Evolutionary conservation across 2,329 filamentous ascomycete species (phyloP), one percentile per base, ranked within the genome.

Genomic region (Calonectria pteridis): DNA sequence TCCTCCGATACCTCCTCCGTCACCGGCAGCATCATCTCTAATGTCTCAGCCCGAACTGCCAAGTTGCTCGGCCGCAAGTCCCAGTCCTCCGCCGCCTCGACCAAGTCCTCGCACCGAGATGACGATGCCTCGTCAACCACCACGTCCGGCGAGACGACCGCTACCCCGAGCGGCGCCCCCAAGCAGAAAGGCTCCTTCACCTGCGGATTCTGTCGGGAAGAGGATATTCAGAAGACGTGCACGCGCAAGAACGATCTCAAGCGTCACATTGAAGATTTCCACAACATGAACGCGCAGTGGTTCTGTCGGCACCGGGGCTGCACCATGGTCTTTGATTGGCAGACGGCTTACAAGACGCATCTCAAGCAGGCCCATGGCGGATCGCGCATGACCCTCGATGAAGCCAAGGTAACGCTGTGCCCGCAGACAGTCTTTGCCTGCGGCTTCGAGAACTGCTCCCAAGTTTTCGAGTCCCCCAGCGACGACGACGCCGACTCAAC

Each of bases 401-500:
- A 87, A 43, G 85, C 84, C 76, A 86, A 84, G 76, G 83, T 87
- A 49, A 84, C 83, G 31, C 79, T 88, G 6, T 88, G 87, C 71
- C 85, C 85, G 1, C 87, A 88, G 75, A 85, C 86, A 4, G 84
- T 88, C 28, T 89, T 88, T 73, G 87, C 86, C 23, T 89, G 87
- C 74, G 87, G 87, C 14, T 88, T 88, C 70, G 84, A 85, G 69
- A 84, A 84, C 64, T 88, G 87, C 74, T 75, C 80, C 14, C 81
- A 84, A n/a, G 83, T 89, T 3, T 86, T 87, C 49, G 87, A 88
- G 75, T 84, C 87, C 0, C 75, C 82, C 11, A 82, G 81, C 31
- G 86, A 87, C 53, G 81, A 82, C 23, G 85, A 88, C 23, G 84
- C 84, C 18, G 78, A 81, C 11, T 78, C 83, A 3, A 83, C 82